Conservation (phyloP, 192 early-diverging fungal species). For the Coemansia sp. region DNA sequence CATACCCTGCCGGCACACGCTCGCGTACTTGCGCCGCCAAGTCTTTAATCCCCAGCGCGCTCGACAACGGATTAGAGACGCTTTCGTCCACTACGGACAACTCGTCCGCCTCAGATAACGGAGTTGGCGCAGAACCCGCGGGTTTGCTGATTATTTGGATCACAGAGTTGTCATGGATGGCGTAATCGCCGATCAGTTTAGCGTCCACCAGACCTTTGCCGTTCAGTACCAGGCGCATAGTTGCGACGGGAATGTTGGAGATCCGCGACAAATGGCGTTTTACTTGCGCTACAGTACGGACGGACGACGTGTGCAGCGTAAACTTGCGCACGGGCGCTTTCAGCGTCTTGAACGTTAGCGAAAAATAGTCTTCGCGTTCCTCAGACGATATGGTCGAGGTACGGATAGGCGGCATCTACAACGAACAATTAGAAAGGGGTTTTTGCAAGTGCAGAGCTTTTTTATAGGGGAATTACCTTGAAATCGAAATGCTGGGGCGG, state of each 20-base stretch:
- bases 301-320: constrained; percentile 40
- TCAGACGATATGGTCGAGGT: constrained; percentile 10
- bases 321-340: constrained; percentile 47
- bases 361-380: constrained; percentile 38
- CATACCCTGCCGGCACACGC: background rate
- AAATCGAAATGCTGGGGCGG: constrained; percentile 33
- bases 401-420: constrained; percentile 37
- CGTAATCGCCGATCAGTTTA: constrained; percentile 49
- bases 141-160: constrained; percentile 47
- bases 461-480: constrained; percentile 20
- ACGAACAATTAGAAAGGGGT: background rate
- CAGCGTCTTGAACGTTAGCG: constrained; percentile 45
- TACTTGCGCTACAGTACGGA: constrained; percentile 43
- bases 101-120: constrained; percentile 7
- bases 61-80: constrained; percentile 30
- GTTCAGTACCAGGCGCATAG: constrained; percentile 33
- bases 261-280: constrained; percentile 39
- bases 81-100: constrained; percentile 8
- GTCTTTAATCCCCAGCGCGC: constrained; percentile 10
- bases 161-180: constrained; percentile 27
- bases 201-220: constrained; percentile 47
- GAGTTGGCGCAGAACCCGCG: background rate
- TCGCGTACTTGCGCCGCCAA: background rate
- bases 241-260: constrained; percentile 25
- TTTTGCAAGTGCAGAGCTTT: background rate